These are phyloP conservation scores for Dictyostelium discoideum DNA, from an alignment of 78 protist species.

Conservation along the genomic window dicty_2.7 NC_007089.4:2437501-2438000, in stretches of 20 bases:
- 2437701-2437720: not conserved
- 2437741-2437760: not conserved
- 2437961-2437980: not conserved
- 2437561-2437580: not conserved
- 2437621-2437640: not conserved
- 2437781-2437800: not conserved
- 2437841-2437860: conserved; percentile 47
- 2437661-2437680: not conserved
- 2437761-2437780: not conserved
- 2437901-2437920: not conserved
- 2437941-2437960: not conserved
- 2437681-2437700: not conserved
- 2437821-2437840: conserved; percentile 4
- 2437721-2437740: not conserved
- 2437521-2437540: not conserved
- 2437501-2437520: not conserved
- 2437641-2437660: not conserved
- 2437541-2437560: too few relatives aligned
- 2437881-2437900: not conserved
- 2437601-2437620: not conserved
- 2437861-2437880: not conserved
- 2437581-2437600: not conserved
- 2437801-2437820: not conserved
- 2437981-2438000: not conserved
- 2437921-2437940: not conserved